Base-by-base conservation (phyloP, 352 stramenopile genomes). In the Phytopythium aichiense region DNA sequence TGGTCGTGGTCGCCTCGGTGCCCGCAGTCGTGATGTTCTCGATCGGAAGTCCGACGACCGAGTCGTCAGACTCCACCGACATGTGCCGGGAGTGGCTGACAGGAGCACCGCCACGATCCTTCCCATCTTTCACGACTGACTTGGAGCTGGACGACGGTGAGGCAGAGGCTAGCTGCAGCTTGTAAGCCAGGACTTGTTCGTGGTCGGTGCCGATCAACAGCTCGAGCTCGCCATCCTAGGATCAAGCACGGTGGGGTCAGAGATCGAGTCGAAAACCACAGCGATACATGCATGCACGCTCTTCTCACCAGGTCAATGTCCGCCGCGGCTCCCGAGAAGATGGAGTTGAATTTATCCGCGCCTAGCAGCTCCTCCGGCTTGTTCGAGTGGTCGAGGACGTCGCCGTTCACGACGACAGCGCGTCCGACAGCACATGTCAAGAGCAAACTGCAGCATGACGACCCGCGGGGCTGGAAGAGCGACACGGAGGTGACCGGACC, bases 171-270 rank as follows among this genome's bases (percentile, higher is more conserved):
- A 7, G 23, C 16, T 66, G 30, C 35, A 45, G 43, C 58, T 88
- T 83, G 67, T 88, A 92, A 5, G 79, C 81, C 7, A 91, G 57
- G 22, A 89, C 63, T 4, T 76, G 58, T 55, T 88, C 69, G 25
- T 77, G 65, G 56, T 90, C 81, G 4, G 83, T 91, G 28, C 83
- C 83, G 4, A 92, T 38, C 33, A 92, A 42, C 2, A 92, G 46
- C 52, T 91, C 81, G 30, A 73, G 57, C 15, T 78, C 45, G 40
- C 83, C 83, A 53, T 92, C 81, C 82, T 92, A 42, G 43, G 12
- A 28, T 31, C 18, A 38, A 48, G 12, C 45, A 28, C 12, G 4
- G n/a, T 63, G 13, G 38, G n/a, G 4, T 38, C 33, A 45, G 20
- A 33, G 48, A 2, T 56, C 45, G 7, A 40, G 53, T 22, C 18